These are phyloP conservation scores for Aureobasidium sp. DNA, from an alignment of 2,329 filamentous ascomycete genomes.

Conservation along the genomic window DNA sequence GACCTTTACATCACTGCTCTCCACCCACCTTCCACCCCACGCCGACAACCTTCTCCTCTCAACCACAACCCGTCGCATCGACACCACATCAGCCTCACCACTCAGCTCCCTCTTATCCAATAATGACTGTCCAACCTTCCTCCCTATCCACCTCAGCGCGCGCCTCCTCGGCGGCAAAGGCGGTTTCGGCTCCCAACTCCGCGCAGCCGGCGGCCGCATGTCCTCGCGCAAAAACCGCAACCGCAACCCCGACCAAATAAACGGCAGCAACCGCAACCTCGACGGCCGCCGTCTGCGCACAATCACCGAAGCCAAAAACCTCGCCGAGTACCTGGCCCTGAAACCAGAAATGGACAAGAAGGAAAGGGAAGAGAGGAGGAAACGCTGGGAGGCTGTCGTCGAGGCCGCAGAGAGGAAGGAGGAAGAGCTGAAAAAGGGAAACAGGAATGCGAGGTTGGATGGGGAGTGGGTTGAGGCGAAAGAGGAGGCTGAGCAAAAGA, in stretches of 20 bases:
- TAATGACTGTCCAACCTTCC: slow-evolving; percentile 46
- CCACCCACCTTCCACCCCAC: slow-evolving; percentile 51
- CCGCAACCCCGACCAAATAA: slow-evolving; percentile 61
- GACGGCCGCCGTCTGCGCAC: slow-evolving; percentile 86
- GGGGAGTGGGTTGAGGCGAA: slow-evolving; percentile 94
- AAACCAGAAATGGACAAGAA: slow-evolving; percentile 97
- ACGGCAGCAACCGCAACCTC: slow-evolving; percentile 85
- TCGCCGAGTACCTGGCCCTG: slow-evolving; percentile 89
- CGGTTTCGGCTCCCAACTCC: slow-evolving; percentile 93
- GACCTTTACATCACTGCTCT: slow-evolving; percentile 55
- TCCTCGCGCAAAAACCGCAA: slow-evolving; percentile 86
- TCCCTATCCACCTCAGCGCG: slow-evolving; percentile 73
- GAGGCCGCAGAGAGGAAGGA: slow-evolving; percentile 76
- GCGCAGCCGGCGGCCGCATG: slow-evolving; percentile 96
- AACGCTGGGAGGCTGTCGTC: slow-evolving; percentile 83
- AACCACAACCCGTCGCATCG: slow-evolving; percentile 69
- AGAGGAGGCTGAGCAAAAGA: slow-evolving; percentile 80
- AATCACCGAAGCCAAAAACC: slow-evolving; percentile 87
- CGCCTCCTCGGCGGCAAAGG: slow-evolving; percentile 90
- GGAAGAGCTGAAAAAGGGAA: slow-evolving; percentile 71
- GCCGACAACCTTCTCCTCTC: slow-evolving; percentile 62
- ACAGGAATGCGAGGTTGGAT: slow-evolving; percentile 56
- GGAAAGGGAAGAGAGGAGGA: slow-evolving; percentile 78
- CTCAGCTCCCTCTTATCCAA: slow-evolving; percentile 56
- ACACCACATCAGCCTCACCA: slow-evolving; percentile 44